Conservation (phyloP, 192 early-diverging fungal genomes). For the Podila horticola region DNA sequence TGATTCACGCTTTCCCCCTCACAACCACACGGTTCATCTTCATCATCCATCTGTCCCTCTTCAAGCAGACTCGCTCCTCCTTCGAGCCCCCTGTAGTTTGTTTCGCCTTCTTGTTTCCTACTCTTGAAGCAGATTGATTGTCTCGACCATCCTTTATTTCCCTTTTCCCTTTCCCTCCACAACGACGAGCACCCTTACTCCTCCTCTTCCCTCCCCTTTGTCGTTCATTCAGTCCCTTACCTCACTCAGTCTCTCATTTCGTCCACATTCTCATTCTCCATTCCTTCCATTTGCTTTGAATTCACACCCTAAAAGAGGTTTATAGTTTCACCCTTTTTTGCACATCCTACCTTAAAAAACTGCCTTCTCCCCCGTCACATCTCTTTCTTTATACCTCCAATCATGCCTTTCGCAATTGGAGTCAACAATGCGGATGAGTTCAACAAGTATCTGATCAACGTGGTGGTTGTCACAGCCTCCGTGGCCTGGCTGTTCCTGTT, state of each 20-base stretch:
- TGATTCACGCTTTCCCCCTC: too few relatives aligned
- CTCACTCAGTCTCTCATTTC: neutral
- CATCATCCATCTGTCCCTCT: too few relatives aligned
- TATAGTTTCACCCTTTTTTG: too few relatives aligned
- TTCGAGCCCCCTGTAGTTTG: neutral
- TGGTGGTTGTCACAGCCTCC: constrained; percentile 24
- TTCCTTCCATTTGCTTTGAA: too few relatives aligned
- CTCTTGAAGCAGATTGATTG: neutral
- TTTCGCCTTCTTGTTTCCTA: neutral
- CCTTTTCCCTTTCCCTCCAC: neutral
- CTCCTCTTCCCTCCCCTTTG: neutral
- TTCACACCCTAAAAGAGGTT: too few relatives aligned
- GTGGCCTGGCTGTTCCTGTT: constrained; percentile 26
- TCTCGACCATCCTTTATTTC: neutral
- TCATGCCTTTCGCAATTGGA: constrained; percentile 26
- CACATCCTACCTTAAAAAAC: too few relatives aligned
- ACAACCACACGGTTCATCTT: too few relatives aligned
- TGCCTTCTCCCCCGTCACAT: neutral
- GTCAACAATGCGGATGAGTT: constrained; percentile 25
- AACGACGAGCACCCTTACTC: neutral
- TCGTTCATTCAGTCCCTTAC: neutral
- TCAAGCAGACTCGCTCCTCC: too few relatives aligned
- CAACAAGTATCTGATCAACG: constrained; percentile 34
- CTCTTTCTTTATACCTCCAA: neutral
- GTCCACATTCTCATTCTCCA: neutral